Evolutionary conservation across 495 filamentous ascomycete genomes (phyloP).

Genomic region (Neurospora tetrasperma): DNA sequence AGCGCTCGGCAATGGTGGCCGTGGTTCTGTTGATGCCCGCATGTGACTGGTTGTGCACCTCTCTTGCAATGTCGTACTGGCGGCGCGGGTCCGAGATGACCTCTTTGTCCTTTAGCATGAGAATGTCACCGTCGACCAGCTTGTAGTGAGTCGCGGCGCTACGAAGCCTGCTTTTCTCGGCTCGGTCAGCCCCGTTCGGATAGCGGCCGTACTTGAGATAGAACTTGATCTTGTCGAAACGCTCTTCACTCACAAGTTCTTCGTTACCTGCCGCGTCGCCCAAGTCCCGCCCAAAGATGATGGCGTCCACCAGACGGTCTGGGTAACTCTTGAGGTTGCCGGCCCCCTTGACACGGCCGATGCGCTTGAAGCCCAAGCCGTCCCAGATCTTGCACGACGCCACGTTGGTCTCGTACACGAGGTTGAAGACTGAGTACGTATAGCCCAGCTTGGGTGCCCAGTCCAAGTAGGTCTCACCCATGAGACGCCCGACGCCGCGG

Average conservation of each 20-base stretch:
- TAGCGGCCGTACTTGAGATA: slow-evolving; percentile 95
- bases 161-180: slow-evolving; percentile 87
- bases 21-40: slow-evolving; percentile 98
- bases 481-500: slow-evolving; percentile 78
- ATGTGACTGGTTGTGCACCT: slow-evolving; percentile 67
- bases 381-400: slow-evolving; percentile 96
- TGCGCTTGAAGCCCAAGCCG: slow-evolving; percentile 93
- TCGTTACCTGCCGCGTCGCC: slow-evolving; percentile 46
- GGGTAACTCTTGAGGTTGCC: slow-evolving; percentile 77
- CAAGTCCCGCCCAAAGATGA: slow-evolving; percentile 90
- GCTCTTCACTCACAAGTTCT: slow-evolving; percentile 87
- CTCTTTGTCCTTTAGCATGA: slow-evolving; percentile 98
- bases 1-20: slow-evolving; percentile 83
- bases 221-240: slow-evolving; percentile 96
- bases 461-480: slow-evolving; percentile 91
- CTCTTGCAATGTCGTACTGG: slow-evolving; percentile 82
- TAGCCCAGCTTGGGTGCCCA: slow-evolving; percentile 94
- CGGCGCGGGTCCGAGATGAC: slow-evolving; percentile 84
- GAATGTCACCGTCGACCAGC: slow-evolving; percentile 61
- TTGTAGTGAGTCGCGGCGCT: slow-evolving; percentile 96
- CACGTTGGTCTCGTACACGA: slow-evolving; percentile 96
- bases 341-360: slow-evolving; percentile 80
- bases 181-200: slow-evolving; percentile 83
- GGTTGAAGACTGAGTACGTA: slow-evolving; percentile 93
- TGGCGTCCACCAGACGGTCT: slow-evolving; percentile 78